Conservation (phyloP, 352 stramenopile species). For the Aphanomyces euteiches region DNA sequence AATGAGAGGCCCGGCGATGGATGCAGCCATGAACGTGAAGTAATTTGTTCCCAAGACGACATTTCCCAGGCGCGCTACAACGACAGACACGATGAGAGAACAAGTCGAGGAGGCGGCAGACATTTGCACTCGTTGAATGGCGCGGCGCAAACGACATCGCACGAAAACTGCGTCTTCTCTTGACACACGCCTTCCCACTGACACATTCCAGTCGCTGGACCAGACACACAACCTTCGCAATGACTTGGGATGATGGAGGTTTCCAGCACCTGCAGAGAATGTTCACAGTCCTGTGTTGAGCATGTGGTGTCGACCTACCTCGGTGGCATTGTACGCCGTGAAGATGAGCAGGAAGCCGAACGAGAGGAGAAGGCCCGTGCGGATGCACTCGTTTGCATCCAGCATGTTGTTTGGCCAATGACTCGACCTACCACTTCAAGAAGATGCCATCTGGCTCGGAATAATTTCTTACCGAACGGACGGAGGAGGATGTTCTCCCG, state of each 20-base stretch:
- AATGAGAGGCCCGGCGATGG: constrained; percentile 22
- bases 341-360: neutral
- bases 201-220: neutral
- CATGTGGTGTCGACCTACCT: neutral
- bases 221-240: neutral
- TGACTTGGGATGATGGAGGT: constrained; percentile 15
- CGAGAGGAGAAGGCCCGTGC: neutral
- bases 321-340: neutral
- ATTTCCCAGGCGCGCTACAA: constrained; percentile 6
- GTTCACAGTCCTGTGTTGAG: too few relatives aligned
- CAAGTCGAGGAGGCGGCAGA: neutral
- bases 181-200: constrained; percentile 6
- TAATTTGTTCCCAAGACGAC: constrained; percentile 19
- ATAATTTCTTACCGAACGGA: too few relatives aligned
- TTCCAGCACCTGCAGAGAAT: too few relatives aligned
- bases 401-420: neutral
- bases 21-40: constrained; percentile 4
- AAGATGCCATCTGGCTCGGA: too few relatives aligned
- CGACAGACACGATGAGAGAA: neutral
- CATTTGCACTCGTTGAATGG: constrained; percentile 29
- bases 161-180: constrained; percentile 22
- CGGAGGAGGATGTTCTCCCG: too few relatives aligned
- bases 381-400: neutral
- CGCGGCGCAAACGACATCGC: constrained; percentile 14
- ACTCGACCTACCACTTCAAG: too few relatives aligned